Percentiles rank a stretch among this genome's conserved stretches.
Conservation (phyloP, 129 eudicot genomes). For the Flaveria ramosissima region DNA sequence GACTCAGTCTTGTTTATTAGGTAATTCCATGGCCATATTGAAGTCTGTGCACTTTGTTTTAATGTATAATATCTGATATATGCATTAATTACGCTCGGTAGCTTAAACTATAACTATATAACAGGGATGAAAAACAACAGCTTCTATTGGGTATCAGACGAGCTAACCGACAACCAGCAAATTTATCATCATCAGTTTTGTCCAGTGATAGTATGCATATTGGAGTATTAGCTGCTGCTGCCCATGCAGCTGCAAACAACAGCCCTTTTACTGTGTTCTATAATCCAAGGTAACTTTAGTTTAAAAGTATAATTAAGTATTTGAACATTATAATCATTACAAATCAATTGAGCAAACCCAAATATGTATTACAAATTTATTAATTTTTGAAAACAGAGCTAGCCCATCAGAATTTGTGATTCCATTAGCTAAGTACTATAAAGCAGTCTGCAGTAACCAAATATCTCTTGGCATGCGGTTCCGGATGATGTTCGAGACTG, state of each 20-base stretch:
- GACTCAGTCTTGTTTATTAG: conserved; percentile 96
- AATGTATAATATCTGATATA: not conserved
- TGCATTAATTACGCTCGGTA: conserved; percentile 2
- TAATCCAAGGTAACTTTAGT: conserved; percentile 71
- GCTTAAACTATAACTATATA: conserved; percentile 12
- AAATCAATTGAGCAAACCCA: conserved; percentile 13
- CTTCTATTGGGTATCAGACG: conserved; percentile 90
- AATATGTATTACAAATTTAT: not conserved
- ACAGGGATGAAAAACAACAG: conserved; percentile 90
- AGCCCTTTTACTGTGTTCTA: conserved; percentile 90
- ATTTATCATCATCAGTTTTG: conserved; percentile 82
- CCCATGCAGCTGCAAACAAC: conserved; percentile 95
- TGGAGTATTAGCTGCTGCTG: conserved; percentile 96
- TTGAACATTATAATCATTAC: not conserved
- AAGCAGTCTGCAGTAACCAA: conserved; percentile 74
- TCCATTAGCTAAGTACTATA: conserved; percentile 91
- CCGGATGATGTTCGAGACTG: conserved; percentile 98
- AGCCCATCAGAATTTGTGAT: conserved; percentile 96
- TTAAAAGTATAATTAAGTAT: not conserved
- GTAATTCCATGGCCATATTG: conserved; percentile 34
- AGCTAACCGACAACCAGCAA: conserved; percentile 87
- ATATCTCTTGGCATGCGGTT: conserved; percentile 97
- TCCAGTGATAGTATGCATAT: conserved; percentile 99
- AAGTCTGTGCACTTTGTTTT: conserved; percentile 4
- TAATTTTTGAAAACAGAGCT: conserved; percentile 57